Conservation (phyloP, 2,329 filamentous ascomycete species). For the Exophiala sp. region DNA sequence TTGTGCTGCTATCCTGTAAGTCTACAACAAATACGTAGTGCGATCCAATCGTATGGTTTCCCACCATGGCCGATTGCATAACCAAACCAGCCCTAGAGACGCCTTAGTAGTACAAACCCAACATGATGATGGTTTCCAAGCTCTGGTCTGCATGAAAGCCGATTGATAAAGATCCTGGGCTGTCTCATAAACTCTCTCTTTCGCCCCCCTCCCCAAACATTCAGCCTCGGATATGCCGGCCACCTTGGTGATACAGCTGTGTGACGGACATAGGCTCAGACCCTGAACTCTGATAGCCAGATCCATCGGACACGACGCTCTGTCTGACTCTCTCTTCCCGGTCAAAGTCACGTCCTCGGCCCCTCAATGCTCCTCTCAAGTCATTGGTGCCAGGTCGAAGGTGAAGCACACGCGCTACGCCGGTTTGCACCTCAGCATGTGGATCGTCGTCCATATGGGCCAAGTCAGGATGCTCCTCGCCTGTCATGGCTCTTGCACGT, state of each 20-base stretch:
- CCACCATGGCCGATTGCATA: too few relatives aligned
- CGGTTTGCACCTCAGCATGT: not conserved
- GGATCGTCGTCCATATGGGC: not conserved
- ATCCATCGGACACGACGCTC: conserved; percentile 16
- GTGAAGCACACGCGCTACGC: conserved; percentile 12
- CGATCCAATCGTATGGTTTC: too few relatives aligned
- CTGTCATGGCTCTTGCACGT: not conserved
- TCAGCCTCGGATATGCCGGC: conserved; percentile 18
- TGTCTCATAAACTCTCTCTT: not conserved
- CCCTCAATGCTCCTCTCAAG: conserved; percentile 10
- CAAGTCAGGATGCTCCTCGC: not conserved
- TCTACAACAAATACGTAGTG: too few relatives aligned
- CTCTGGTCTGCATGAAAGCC: too few relatives aligned
- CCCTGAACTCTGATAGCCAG: conserved; percentile 19
- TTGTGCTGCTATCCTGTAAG: too few relatives aligned
- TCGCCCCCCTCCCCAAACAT: not conserved
- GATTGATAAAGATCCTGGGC: too few relatives aligned
- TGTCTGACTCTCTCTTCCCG: conserved; percentile 10
- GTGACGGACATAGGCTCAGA: conserved; percentile 22
- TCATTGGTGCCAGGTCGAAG: conserved; percentile 11
- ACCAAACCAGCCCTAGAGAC: too few relatives aligned
- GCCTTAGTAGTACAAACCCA: too few relatives aligned
- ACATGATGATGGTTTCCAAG: too few relatives aligned
- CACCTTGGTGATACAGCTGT: conserved; percentile 20
- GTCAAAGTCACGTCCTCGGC: not conserved